A percentile compares a stretch with the other conserved stretches of the same genome.
Conservation (phyloP, 2,329 filamentous ascomycete genomes). For the Nemania sp. region DNA sequence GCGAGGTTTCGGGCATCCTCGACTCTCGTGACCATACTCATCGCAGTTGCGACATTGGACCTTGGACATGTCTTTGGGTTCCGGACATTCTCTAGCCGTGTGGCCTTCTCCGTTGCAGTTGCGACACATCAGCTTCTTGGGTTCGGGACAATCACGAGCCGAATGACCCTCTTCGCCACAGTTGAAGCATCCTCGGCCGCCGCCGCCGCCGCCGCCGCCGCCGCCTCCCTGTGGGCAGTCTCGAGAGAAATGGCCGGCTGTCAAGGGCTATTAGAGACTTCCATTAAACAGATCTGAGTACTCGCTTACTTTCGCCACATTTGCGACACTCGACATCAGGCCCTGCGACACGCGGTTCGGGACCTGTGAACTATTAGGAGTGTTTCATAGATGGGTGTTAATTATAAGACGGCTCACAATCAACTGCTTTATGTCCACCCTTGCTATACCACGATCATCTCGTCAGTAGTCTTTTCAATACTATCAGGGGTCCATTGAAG, state of each 20-base stretch:
- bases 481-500: not conserved
- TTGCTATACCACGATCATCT: constrained; percentile 39
- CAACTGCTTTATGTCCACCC: constrained; percentile 53
- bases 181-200: constrained; percentile 59
- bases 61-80: constrained; percentile 46
- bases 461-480: constrained; percentile 2
- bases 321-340: constrained; percentile 67
- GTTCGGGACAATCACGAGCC: constrained; percentile 54
- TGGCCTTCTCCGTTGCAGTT: constrained; percentile 65
- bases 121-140: constrained; percentile 57
- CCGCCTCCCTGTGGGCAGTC: constrained; percentile 66
- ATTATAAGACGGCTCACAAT: constrained; percentile 47
- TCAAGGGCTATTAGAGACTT: constrained; percentile 21
- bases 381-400: not conserved
- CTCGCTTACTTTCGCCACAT: constrained; percentile 60
- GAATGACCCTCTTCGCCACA: constrained; percentile 66
- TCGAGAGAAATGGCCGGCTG: constrained; percentile 63
- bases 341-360: constrained; percentile 62
- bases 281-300: not conserved
- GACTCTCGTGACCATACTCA: constrained; percentile 50
- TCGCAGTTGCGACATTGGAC: constrained; percentile 57
- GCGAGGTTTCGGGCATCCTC: constrained; percentile 58
- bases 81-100: constrained; percentile 63
- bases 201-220: constrained; percentile 55
- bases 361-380: constrained; percentile 36